Percentiles rank a stretch among this genome's conserved stretches.
Evolutionary conservation across 768 basidiomycete genomes (phyloP).

Genomic region (Lactifluus rugatus): DNA sequence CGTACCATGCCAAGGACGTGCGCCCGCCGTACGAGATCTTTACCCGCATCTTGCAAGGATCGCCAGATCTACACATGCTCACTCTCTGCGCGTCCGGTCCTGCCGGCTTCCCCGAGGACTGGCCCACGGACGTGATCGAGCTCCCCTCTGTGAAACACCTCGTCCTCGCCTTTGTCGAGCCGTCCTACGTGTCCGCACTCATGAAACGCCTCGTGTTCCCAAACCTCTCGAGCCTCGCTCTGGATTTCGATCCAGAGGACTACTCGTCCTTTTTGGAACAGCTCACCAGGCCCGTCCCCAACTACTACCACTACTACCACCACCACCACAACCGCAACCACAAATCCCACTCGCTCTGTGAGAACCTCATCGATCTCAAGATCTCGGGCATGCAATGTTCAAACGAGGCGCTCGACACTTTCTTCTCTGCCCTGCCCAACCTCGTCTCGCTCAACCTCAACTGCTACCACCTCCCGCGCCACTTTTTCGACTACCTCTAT

Average conservation of each 20-base stretch:
- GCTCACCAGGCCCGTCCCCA: slow-evolving; percentile 33
- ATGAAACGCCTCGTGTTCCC: slow-evolving; percentile 30
- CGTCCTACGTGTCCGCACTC: slow-evolving; percentile 28
- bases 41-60: slow-evolving; percentile 38
- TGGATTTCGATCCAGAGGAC: slow-evolving; percentile 51
- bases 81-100: slow-evolving; percentile 52
- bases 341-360: slow-evolving; percentile 36
- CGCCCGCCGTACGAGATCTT: slow-evolving; percentile 52
- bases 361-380: slow-evolving; percentile 42
- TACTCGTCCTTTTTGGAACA: slow-evolving; percentile 39
- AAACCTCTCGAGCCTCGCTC: slow-evolving; percentile 29
- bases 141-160: slow-evolving; percentile 25
- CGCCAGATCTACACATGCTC: slow-evolving; percentile 45
- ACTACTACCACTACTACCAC: slow-evolving; percentile 2
- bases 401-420: slow-evolving; percentile 24
- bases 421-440: slow-evolving; percentile 41
- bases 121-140: slow-evolving; percentile 24
- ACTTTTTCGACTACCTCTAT: slow-evolving; percentile 24
- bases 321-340: neutral
- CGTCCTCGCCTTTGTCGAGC: slow-evolving; percentile 26
- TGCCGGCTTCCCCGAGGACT: slow-evolving; percentile 30
- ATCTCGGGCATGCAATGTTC: slow-evolving; percentile 41
- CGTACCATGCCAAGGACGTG: slow-evolving; percentile 53
- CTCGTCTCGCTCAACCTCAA: slow-evolving; percentile 38
- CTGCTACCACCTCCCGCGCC: slow-evolving; percentile 24